Conservation (phyloP, 345 rosid genomes). For the Lepidium africanum region DNA sequence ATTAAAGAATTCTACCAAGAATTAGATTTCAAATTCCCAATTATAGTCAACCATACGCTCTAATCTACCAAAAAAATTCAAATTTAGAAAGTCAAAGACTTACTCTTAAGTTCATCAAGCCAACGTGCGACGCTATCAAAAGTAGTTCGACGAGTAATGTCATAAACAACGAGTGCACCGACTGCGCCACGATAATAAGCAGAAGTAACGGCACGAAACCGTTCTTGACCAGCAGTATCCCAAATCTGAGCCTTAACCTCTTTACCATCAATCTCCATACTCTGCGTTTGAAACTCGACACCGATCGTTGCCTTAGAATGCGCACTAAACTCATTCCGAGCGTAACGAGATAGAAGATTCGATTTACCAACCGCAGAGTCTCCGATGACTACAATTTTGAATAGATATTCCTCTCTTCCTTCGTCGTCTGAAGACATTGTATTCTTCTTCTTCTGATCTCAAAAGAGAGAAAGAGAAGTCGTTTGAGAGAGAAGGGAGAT, state of each 20-base stretch:
- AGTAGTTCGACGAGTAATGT: conserved; percentile 61
- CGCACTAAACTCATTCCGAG: conserved; percentile 76
- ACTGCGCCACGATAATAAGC: conserved; percentile 94
- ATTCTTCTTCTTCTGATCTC: neutral
- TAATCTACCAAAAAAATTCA: too few relatives aligned
- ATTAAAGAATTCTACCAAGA: neutral
- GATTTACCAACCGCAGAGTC: conserved; percentile 96
- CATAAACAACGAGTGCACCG: conserved; percentile 82
- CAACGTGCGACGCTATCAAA: conserved; percentile 75
- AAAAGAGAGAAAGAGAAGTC: neutral
- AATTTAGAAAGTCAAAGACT: conserved; percentile 22
- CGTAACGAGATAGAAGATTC: conserved; percentile 73
- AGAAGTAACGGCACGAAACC: conserved; percentile 91
- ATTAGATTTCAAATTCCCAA: neutral
- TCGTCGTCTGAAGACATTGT: conserved; percentile 45
- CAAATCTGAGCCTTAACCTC: conserved; percentile 95
- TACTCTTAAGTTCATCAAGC: conserved; percentile 85
- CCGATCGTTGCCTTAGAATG: conserved; percentile 91
- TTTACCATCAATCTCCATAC: conserved; percentile 80
- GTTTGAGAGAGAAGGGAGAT: conserved; percentile 8
- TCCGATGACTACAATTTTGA: conserved; percentile 79
- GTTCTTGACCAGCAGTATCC: conserved; percentile 97
- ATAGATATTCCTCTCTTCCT: conserved; percentile 73
- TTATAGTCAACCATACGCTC: conserved; percentile 5
- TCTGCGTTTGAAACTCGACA: conserved; percentile 90